Percentiles rank a stretch among this genome's conserved stretches.
Evolutionary conservation across 164 flowering plant genomes (phyloP).

Genomic region (Magnolia changhungtana): DNA sequence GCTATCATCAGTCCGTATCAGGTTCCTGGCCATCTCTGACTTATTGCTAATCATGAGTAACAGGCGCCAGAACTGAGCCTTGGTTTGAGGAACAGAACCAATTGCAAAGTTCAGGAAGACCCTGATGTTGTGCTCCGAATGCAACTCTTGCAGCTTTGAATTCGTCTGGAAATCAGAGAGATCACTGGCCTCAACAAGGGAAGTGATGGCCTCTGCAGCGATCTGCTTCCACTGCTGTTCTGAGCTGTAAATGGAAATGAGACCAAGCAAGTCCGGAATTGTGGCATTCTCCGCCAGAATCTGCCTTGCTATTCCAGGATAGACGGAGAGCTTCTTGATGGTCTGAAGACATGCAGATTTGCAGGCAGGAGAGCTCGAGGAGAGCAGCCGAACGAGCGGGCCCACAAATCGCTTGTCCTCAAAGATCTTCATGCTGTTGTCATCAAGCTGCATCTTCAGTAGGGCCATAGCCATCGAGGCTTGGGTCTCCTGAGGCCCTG

Average conservation of each 20-base stretch:
- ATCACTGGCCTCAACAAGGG: constrained; percentile 11
- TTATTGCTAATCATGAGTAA: constrained; percentile 16
- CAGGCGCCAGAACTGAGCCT: constrained; percentile 11
- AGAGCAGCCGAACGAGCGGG: constrained; percentile 5
- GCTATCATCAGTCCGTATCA: constrained; percentile 8
- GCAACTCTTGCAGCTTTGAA: constrained; percentile 14
- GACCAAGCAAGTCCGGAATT: constrained; percentile 16
- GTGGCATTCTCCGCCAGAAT: constrained; percentile 16
- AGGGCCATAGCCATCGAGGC: constrained; percentile 21
- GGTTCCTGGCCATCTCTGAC: constrained; percentile 16
- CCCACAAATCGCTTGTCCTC: constrained; percentile 12
- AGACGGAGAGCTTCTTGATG: constrained; percentile 18
- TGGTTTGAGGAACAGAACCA: constrained; percentile 7
- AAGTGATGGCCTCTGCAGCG: constrained; percentile 14
- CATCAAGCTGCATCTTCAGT: constrained; percentile 18
- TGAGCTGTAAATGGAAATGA: constrained; percentile 9
- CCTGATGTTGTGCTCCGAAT: constrained; percentile 15
- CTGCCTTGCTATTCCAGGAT: constrained; percentile 11
- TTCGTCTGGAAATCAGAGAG: constrained; percentile 16
- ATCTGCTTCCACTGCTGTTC: constrained; percentile 15
- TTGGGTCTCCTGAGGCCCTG: constrained; percentile 20
- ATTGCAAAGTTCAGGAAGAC: constrained; percentile 11
- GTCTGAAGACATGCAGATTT: constrained; percentile 23
- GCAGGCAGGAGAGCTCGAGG: constrained; percentile 12
- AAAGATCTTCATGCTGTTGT: constrained; percentile 8